Evolutionary conservation across 441 rosid species (phyloP).

Genomic region (Rhodomyrtus psidioides): DNA sequence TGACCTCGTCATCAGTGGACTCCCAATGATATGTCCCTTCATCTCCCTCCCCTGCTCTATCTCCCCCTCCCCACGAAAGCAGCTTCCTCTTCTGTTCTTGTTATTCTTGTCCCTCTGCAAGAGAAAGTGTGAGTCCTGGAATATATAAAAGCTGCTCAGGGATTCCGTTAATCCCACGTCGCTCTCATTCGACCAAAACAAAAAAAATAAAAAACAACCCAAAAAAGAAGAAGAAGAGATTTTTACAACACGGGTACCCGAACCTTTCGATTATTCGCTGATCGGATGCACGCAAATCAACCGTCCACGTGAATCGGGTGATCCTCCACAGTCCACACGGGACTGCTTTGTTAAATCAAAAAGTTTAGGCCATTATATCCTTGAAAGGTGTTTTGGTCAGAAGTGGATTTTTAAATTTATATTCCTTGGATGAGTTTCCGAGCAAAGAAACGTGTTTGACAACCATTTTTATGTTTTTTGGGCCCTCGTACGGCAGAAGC

Average conservation of each 20-base stretch:
- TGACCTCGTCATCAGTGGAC: slow-evolving; percentile 7
- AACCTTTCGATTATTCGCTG: background rate
- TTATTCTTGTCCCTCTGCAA: background rate
- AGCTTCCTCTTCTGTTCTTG: background rate
- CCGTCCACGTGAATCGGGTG: no score
- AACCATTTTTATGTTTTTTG: no score
- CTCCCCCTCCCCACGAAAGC: background rate
- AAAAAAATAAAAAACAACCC: no score
- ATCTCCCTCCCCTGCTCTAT: background rate
- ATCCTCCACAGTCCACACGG: no score
- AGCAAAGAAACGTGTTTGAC: no score
- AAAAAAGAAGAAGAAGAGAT: no score
- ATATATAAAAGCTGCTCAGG: background rate
- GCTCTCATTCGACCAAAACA: background rate
- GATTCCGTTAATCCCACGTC: background rate
- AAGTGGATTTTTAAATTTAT: no score
- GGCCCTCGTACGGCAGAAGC: no score
- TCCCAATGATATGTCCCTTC: background rate
- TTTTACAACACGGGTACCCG: background rate
- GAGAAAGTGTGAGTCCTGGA: background rate
- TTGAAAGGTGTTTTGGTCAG: no score
- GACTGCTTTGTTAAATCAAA: no score
- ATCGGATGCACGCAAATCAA: no score
- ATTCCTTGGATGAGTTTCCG: no score
- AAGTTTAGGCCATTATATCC: background rate